A percentile compares a stretch with the other conserved stretches of the same genome.
Evolutionary conservation across 495 filamentous ascomycete genomes (phyloP).

Genomic region (Viridothelium virens): DNA sequence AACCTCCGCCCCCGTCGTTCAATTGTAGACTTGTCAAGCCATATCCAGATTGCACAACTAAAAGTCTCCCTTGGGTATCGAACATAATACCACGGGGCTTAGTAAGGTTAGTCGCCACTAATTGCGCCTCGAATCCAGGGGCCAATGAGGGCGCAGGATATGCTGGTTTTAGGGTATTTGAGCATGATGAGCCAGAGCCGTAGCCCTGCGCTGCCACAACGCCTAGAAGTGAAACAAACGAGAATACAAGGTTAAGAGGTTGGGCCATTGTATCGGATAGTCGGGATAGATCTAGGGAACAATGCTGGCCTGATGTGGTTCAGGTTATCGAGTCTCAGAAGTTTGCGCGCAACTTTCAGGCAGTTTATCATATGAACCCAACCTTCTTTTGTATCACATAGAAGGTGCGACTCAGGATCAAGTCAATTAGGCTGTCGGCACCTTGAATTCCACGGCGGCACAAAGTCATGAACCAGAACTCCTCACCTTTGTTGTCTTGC

Average conservation of each 20-base stretch:
- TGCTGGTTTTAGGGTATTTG: slow-evolving; percentile 27
- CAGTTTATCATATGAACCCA: not conserved
- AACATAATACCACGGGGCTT: slow-evolving; percentile 54
- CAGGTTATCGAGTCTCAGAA: not conserved
- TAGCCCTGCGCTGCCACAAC: slow-evolving; percentile 3
- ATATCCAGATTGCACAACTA: slow-evolving; percentile 49
- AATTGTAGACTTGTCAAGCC: slow-evolving; percentile 51
- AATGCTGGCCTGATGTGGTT: not conserved
- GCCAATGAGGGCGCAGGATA: slow-evolving; percentile 44
- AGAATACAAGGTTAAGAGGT: not conserved
- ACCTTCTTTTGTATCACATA: not conserved
- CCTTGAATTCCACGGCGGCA: not conserved
- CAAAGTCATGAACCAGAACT: too few relatives aligned
- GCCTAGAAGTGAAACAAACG: not conserved
- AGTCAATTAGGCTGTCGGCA: not conserved
- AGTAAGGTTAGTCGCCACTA: slow-evolving; percentile 47
- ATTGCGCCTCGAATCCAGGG: slow-evolving; percentile 48
- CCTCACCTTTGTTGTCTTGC: too few relatives aligned
- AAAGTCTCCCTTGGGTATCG: slow-evolving; percentile 50
- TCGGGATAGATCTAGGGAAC: not conserved
- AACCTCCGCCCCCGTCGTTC: slow-evolving; percentile 44
- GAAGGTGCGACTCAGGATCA: not conserved
- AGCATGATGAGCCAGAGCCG: slow-evolving; percentile 22
- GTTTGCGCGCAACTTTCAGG: not conserved
- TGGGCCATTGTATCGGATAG: not conserved